These are phyloP conservation scores for Psilocybe mexicana DNA, from an alignment of 1,284 basidiomycete genomes.

Conservation along the genomic window DNA sequence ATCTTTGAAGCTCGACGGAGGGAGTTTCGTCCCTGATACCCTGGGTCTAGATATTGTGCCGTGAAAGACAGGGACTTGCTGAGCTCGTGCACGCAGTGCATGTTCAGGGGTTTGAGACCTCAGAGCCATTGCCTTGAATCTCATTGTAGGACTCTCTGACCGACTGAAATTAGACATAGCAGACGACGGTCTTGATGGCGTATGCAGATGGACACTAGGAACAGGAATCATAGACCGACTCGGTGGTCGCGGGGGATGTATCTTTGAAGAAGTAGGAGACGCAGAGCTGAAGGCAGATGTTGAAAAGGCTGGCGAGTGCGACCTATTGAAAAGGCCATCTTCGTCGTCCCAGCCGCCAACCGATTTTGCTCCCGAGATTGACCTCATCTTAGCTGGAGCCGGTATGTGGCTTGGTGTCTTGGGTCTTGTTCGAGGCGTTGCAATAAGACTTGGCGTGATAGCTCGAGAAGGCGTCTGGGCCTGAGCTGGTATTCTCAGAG, in stretches of 20 bases:
- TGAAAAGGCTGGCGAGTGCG: slow-evolving; percentile 63
- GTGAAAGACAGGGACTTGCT: slow-evolving; percentile 56
- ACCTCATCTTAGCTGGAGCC: slow-evolving; percentile 50
- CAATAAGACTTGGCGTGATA: slow-evolving; percentile 39
- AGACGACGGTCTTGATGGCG: slow-evolving; percentile 68
- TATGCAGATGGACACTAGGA: slow-evolving; percentile 67
- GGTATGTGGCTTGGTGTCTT: slow-evolving; percentile 80
- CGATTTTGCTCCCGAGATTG: slow-evolving; percentile 49
- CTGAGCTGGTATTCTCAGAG: slow-evolving; percentile 29
- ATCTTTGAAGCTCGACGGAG: slow-evolving; percentile 78
- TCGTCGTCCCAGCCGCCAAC: slow-evolving; percentile 51
- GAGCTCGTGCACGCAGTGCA: slow-evolving; percentile 53
- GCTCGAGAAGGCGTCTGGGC: slow-evolving; percentile 44
- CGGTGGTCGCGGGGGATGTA: slow-evolving; percentile 68
- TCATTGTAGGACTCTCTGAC: slow-evolving; percentile 52
- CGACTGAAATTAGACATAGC: slow-evolving; percentile 66
- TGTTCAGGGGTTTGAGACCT: slow-evolving; percentile 68
- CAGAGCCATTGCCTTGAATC: slow-evolving; percentile 36
- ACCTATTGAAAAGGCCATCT: slow-evolving; percentile 45
- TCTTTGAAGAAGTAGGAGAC: slow-evolving; percentile 29
- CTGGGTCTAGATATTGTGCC: slow-evolving; percentile 41
- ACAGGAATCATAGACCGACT: slow-evolving; percentile 82
- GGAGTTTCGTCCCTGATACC: slow-evolving; percentile 40
- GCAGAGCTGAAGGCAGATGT: slow-evolving; percentile 38
- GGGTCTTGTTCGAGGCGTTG: slow-evolving; percentile 62